phyloP scores from a whole-genome alignment of 2,329 filamentous ascomycete species.

The Penicillium sp. region DNA sequence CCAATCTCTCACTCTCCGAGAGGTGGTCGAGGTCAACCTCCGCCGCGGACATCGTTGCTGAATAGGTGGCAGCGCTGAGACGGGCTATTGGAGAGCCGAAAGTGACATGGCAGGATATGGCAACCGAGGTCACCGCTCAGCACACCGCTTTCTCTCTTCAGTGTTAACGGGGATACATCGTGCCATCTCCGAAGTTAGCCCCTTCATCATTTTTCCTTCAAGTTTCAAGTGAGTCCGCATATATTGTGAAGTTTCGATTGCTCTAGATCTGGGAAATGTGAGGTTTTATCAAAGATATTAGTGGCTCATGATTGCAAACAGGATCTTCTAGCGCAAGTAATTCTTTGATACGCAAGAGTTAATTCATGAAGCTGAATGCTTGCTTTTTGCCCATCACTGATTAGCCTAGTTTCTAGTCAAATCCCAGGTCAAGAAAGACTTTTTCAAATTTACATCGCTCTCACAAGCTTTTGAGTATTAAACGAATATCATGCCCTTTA shows the following conservation, averaged over 20 bases:
- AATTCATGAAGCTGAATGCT: background rate
- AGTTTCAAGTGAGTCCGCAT: background rate
- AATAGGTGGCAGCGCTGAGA: slow-evolving; percentile 24
- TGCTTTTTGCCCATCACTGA: background rate
- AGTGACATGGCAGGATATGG: slow-evolving; percentile 7
- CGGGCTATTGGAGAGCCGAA: background rate
- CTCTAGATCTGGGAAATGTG: background rate
- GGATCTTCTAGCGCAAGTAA: background rate
- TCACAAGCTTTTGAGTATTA: background rate
- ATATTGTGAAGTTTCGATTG: background rate
- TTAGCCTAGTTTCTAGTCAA: background rate
- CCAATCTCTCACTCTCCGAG: slow-evolving; percentile 74
- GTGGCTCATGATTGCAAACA: background rate
- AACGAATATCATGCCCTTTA: no score
- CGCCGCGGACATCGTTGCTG: slow-evolving; percentile 49
- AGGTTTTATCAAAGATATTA: no score
- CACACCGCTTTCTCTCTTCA: background rate
- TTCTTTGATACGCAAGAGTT: background rate
- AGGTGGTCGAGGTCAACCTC: slow-evolving; percentile 63
- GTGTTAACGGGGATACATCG: background rate
- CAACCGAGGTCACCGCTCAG: slow-evolving; percentile 12
- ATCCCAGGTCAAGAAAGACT: background rate
- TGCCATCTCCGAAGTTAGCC: background rate
- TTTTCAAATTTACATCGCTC: background rate
- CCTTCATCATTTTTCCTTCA: background rate